A percentile compares a stretch with the other conserved stretches of the same genome.
Evolutionary conservation across 129 eudicot genomes (phyloP).

Genomic region (Smallanthus sonchifolius): DNA sequence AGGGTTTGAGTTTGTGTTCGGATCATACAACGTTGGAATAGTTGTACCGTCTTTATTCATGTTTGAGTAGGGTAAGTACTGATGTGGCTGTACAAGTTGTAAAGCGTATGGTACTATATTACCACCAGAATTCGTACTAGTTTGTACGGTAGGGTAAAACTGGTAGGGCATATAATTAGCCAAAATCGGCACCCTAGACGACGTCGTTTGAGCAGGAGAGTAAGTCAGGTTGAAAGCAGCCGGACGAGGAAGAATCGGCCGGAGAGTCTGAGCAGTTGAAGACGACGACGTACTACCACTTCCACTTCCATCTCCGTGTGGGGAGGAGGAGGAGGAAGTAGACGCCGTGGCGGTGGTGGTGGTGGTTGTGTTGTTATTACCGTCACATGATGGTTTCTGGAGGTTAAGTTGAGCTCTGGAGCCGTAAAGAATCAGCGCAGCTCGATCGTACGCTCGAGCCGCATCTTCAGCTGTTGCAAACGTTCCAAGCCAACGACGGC

Average conservation of each 20-base stretch:
- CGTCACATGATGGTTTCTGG: constrained; percentile 39
- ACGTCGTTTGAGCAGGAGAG: constrained; percentile 20
- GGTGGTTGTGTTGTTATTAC: background rate
- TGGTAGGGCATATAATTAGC: constrained; percentile 36
- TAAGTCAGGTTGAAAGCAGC: constrained; percentile 40
- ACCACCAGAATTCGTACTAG: constrained; percentile 21
- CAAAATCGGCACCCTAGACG: constrained; percentile 9
- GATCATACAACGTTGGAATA: constrained; percentile 31
- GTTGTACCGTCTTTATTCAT: background rate
- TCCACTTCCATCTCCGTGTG: background rate
- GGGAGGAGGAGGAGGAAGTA: constrained; percentile 5
- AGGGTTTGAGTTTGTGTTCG: constrained; percentile 23
- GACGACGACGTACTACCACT: constrained; percentile 32
- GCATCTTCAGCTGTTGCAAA: constrained; percentile 89
- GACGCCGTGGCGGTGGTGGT: constrained; percentile 1
- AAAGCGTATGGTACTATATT: constrained; percentile 26
- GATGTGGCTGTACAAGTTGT: constrained; percentile 31
- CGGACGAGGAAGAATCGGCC: constrained; percentile 74
- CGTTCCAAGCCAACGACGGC: constrained; percentile 79
- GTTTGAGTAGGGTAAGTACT: constrained; percentile 6
- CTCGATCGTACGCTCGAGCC: constrained; percentile 85
- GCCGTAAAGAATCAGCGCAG: constrained; percentile 66
- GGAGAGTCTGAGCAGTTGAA: constrained; percentile 47
- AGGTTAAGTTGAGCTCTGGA: constrained; percentile 74
- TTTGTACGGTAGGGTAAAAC: constrained; percentile 48